These are phyloP conservation scores for Lenzites betulinus DNA, from an alignment of 768 basidiomycete genomes.

Conservation along the genomic window DNA sequence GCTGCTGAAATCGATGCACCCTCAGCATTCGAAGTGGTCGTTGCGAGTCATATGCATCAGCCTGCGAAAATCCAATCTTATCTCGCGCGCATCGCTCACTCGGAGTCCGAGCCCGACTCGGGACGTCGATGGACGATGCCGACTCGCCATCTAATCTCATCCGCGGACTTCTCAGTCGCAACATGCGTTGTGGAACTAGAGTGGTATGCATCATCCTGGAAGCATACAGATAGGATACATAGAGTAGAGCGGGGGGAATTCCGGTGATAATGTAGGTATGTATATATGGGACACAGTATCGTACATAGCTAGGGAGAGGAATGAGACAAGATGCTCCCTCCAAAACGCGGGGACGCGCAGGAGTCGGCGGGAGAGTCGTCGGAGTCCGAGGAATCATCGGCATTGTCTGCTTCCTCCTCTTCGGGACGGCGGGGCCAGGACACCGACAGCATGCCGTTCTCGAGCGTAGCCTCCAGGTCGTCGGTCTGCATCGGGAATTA, in stretches of 20 bases:
- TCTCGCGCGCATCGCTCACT: not conserved
- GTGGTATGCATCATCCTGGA: not conserved
- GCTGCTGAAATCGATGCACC: constrained; percentile 33
- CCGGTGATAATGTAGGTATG: not conserved
- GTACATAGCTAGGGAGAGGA: not conserved
- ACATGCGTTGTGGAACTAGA: not conserved
- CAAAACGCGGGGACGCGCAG: not conserved
- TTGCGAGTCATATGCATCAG: constrained; percentile 20
- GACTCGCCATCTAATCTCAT: not conserved
- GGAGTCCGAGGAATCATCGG: not conserved
- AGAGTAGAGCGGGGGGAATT: not conserved
- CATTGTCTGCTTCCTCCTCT: not conserved
- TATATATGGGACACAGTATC: no score
- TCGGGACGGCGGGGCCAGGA: constrained; percentile 39
- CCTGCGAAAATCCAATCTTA: constrained; percentile 1
- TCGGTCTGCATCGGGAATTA: constrained; percentile 29
- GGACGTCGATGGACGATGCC: no score
- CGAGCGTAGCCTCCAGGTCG: constrained; percentile 40
- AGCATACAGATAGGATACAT: not conserved
- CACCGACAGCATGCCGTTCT: constrained; percentile 41
- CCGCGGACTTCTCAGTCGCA: not conserved
- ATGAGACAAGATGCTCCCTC: not conserved
- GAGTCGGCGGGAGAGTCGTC: not conserved
- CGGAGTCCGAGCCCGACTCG: no score
- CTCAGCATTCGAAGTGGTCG: constrained; percentile 37